These are phyloP conservation scores for Debaryomyces sp. DNA, from an alignment of 1,139 yeast species.

Conservation along the genomic window DNA sequence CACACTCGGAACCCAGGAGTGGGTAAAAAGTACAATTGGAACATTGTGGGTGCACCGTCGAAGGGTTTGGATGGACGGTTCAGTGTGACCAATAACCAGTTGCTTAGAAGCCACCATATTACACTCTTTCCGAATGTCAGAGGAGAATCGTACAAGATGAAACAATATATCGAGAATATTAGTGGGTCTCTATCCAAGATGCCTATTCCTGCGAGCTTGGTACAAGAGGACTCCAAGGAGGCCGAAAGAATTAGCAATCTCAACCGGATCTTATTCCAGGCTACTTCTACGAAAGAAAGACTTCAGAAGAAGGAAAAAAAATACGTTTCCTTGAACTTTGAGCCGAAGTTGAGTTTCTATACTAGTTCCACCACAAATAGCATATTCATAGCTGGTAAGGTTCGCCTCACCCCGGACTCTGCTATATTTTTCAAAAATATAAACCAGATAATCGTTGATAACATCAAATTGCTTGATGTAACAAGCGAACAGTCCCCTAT, in stretches of 20 bases:
- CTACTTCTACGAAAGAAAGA: not conserved
- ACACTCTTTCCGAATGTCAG: slow-evolving; percentile 11
- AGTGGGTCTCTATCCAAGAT: slow-evolving; percentile 3
- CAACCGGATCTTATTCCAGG: slow-evolving; percentile 8
- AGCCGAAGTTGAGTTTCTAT: slow-evolving; percentile 9
- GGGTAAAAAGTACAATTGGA: slow-evolving; percentile 7
- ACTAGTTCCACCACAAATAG: slow-evolving; percentile 12
- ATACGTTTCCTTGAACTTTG: slow-evolving; percentile 8
- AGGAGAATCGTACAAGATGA: slow-evolving; percentile 10
- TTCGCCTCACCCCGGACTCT: slow-evolving; percentile 4
- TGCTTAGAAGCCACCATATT: slow-evolving; percentile 10
- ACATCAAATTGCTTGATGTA: slow-evolving; percentile 11
- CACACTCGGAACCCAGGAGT: not conserved
- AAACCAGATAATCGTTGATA: slow-evolving; percentile 9
- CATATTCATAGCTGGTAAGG: slow-evolving; percentile 10
- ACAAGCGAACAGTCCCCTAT: not conserved
- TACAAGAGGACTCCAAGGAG: slow-evolving; percentile 7
- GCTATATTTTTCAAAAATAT: slow-evolving; percentile 8
- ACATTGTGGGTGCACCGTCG: slow-evolving; percentile 8
- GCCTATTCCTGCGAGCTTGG: slow-evolving; percentile 6
- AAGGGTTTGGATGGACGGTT: slow-evolving; percentile 6
- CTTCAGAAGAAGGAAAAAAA: slow-evolving; percentile 2
- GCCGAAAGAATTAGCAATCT: slow-evolving; percentile 9
- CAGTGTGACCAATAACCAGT: slow-evolving; percentile 6
- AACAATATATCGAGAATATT: slow-evolving; percentile 11